Evolutionary conservation across 2,329 filamentous ascomycete species (phyloP), one percentile per base, ranked within the genome.

Genomic region (Claviceps pazoutovae): DNA sequence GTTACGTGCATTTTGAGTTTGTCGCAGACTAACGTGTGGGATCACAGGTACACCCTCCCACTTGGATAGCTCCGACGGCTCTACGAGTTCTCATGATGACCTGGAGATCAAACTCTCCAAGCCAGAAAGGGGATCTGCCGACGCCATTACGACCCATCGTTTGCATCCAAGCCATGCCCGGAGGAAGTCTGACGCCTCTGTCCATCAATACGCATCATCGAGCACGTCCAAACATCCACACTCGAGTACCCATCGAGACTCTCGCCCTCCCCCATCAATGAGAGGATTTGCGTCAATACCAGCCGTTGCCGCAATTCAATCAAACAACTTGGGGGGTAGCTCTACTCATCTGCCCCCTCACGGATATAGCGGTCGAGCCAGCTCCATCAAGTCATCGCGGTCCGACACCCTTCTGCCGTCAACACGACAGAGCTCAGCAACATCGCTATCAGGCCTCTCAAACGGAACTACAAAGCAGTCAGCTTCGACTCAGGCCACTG

Each of bases 51-150:
- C 46, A 13, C 53, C 55, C 36, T 57, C 54, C 38, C 54, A 55
- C 4, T 39, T 51, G 17, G 64, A 64, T 49, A 72, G 69, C 58
- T 68, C 64, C 16, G 61, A 60, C 52, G 64, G 62, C 48, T 71
- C 68, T 16, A 65, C 59, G 48, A 68, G 64, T 56, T 70, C 70
- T 13, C 62, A 66, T 49, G 69, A 70, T 42, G 69, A 67, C 38
- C 57, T 70, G 41, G 69, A 71, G 56, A 70, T 71, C 59, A 66
- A 60, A 51, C 57, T 61, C 2, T 51, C 53, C 17, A 59, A 56
- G 42, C 48, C 51, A 14, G 47, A 26, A 21, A 37, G 54, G 55
- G 49, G 47, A 52, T 6, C 51, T 51, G 17, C 34, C 17, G 50
- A 52, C 4, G 44, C n/a, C 19, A 13, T 21, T 16, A n/a, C 56